Percentiles rank a stretch among this genome's conserved stretches.
Conservation (phyloP, 352 stramenopile species). For the Globisporangium abappressorium region DNA sequence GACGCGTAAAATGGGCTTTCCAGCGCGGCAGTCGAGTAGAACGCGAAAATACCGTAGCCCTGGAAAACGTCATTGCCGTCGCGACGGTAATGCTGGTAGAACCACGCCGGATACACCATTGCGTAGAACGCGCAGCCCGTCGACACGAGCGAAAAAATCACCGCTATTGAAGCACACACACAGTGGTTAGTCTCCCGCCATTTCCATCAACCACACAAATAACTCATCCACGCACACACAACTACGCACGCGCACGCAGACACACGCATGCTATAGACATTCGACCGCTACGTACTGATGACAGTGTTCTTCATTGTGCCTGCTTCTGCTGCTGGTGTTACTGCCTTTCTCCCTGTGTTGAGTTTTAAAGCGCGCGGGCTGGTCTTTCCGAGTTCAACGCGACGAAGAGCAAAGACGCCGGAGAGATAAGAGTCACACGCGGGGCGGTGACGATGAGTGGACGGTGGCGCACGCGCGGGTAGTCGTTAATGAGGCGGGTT, state of each 20-base stretch:
- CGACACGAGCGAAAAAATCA: conserved; percentile 74
- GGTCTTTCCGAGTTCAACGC: neutral
- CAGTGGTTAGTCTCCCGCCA: conserved; percentile 2
- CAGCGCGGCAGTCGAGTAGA: conserved; percentile 75
- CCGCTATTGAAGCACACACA: conserved; percentile 35
- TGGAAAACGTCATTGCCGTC: conserved; percentile 74
- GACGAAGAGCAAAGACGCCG: neutral
- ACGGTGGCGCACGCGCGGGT: neutral
- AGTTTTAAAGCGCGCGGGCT: neutral
- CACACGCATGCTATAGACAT: neutral
- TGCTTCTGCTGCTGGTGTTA: neutral
- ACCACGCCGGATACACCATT: conserved; percentile 80
- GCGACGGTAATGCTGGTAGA: conserved; percentile 81
- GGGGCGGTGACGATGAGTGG: neutral
- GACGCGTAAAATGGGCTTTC: conserved; percentile 80
- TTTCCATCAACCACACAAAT: neutral
- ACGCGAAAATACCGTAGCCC: conserved; percentile 77
- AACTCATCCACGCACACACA: neutral
- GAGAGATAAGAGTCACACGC: neutral
- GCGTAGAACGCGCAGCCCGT: conserved; percentile 77
- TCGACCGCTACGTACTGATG: conserved; percentile 41
- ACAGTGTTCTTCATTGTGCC: conserved; percentile 71
- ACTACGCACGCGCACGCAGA: neutral
- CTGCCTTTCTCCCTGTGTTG: neutral
- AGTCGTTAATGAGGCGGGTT: neutral